Base-by-base conservation (phyloP, 257 asterid species). In the Solanum gracilifrons region DNA sequence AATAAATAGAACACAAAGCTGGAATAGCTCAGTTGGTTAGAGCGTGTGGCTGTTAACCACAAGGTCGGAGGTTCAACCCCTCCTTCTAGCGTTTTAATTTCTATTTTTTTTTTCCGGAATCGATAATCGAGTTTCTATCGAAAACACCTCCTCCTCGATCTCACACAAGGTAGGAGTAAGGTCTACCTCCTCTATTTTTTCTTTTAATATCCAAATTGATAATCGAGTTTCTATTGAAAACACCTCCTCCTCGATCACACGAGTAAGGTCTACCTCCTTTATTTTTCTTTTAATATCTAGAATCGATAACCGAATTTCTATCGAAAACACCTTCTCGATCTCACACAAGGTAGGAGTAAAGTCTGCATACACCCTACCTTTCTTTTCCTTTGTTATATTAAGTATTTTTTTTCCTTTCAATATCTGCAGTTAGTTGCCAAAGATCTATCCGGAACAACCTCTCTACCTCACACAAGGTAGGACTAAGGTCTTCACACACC, bases 31-130 rank as follows among this genome's bases (percentile, higher is more conserved):
- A 97, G 99, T 92, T 96, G 99, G 99, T 90, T 97, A 97, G 99
- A 97, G 98, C 98, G 99, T 96, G 99, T 97, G 99, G 99, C 99
- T 97, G 98, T 95, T 96, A 96, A 96, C 99, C 98, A 96, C 98
- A 96, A 97, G 99, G 99, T 96, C 98, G 98, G 97, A 97, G 98
- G 99, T 96, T 93, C 95, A 69, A 92, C 32, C 94, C 94, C 93
- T 92, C 90, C 94, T 91, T 93, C 94, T 93, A 93, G 95, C 92
- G 94, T 16, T 32, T 36, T 4, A 3, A 55, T 55, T 20, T 55
- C n/a, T 43, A 55, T 13, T 46, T 46, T 6, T 5, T 0, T 15
- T 2, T 1, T 1, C 16, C 2, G 2, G 6, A 43, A 43, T 43
- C 51, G 51, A 60, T 48, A 43, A 46, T 0, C 58, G 20, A 46